Base-by-base conservation (phyloP, 129 eudicot genomes). In the Chrysanthemum seticuspe region DNA sequence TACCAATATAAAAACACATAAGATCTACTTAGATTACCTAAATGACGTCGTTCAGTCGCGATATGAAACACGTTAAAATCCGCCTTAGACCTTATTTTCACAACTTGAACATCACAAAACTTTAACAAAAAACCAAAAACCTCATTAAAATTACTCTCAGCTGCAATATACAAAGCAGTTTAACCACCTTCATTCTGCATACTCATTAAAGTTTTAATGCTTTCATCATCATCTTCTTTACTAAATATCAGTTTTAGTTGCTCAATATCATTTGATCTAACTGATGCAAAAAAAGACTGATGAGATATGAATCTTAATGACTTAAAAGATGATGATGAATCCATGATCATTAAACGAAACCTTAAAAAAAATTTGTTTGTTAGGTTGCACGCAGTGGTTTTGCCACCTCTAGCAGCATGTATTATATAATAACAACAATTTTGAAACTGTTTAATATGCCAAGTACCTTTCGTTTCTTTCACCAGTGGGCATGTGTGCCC, bases 211-310 rank as follows among this genome's bases (percentile, higher is more conserved):
- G 86, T 79, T 45, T 85, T 78, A 29, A 78, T 25, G 12, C 83
- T 21, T 18, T 77, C 76, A 31, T 81, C 65, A 73, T 85, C 95
- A 76, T 79, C 86, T 23, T 81, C 80, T 76, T 83, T 88, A 66
- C 66, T 51, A 31, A 87, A 71, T 71, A 85, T 66, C 61, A 23
- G 52, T 81, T 87, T 87, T 0, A 89, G 52, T 10, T 88, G 77
- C 19, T 89, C 89, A 49, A 89, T 79, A 70, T 93, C 96, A 8
- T 81, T 84, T 25, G 90, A 85, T 78, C 85, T 81, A 45, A 93
- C 98, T 7, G 98, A 95, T 6, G 83, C 4, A 83, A 89, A 93
- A 40, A 89, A 84, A 54, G 89, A 80, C 71, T 91, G 97, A 78
- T 88, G 95, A 79, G 85, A 67, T 62, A 91, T 86, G 82, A 91